Base-by-base conservation (phyloP, 2,329 filamentous ascomycete species). In the Exophiala sp. region DNA sequence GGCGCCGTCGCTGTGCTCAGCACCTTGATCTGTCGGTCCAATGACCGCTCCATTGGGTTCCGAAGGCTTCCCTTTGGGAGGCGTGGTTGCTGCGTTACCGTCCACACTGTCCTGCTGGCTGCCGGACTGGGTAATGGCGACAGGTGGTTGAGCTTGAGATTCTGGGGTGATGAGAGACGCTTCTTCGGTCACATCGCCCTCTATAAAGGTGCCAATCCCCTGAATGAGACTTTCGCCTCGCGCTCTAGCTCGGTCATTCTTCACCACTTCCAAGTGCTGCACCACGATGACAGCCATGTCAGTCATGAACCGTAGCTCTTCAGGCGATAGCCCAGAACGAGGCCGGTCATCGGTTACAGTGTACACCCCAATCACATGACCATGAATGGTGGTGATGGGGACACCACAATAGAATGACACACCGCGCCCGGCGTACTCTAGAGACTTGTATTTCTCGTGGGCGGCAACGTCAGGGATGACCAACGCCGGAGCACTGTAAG, bases 311-410 rank as follows among this genome's bases (percentile, higher is more conserved):
- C 72, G 68, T 1, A 75, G 54, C 43, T 80, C 74, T 7, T 69
- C 69, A 0, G 68, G 60, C 9, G 66, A 67, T 14, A 85, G 60
- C 0, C 74, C 75, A 35, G 74, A 59, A 35, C 78, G 74, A 0
- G 77, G 73, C n/a, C 70, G 69, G 37, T 77, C 73, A 56, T 84
- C 81, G 2, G 81, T 67, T 1, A 84, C 73, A 45, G 77, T 76
- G 51, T 81, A 80, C 9, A 73, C 74, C 8, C 82, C 82, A 48
- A 86, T 79, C 40, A 74, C 73, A 57, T 77, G 74, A 22, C 77
- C 73, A 29, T 73, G 75, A 0, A 73, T 73, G 2, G 78, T 80
- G 21, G 75, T 73, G 46, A 86, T 77, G 0, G 82, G 82, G 0
- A 83, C 80, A 14, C 76, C 77, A 4, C 77, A 77, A 51, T 80